Conservation (phyloP, 768 basidiomycete species). For the Chalciporus pseudorubinellus region DNA sequence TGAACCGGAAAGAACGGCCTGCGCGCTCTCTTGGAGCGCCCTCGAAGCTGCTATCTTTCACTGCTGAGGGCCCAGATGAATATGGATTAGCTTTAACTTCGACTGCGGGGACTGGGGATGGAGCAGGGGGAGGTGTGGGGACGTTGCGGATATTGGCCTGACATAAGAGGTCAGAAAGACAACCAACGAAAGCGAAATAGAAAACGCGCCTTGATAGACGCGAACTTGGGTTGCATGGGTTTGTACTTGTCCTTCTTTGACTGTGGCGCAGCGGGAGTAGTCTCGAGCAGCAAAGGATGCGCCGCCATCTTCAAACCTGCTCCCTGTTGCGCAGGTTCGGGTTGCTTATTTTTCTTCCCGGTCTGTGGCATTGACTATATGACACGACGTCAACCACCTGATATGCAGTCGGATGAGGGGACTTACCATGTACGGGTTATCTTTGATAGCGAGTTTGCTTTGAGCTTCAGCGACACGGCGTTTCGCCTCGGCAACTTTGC, state of each 20-base stretch:
- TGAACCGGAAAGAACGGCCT: slow-evolving; percentile 78
- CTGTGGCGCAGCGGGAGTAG: slow-evolving; percentile 49
- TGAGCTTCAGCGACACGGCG: slow-evolving; percentile 81
- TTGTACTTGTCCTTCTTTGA: slow-evolving; percentile 92
- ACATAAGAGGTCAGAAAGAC: neutral
- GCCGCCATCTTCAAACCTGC: slow-evolving; percentile 88
- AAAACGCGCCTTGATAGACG: slow-evolving; percentile 75
- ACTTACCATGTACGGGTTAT: slow-evolving; percentile 86
- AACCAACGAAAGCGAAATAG: neutral
- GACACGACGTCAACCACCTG: slow-evolving; percentile 1
- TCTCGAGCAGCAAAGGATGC: slow-evolving; percentile 80
- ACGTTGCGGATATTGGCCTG: slow-evolving; percentile 77
- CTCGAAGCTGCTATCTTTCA: slow-evolving; percentile 66
- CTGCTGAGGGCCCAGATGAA: slow-evolving; percentile 44
- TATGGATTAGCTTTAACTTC: slow-evolving; percentile 74
- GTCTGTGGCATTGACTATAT: slow-evolving; percentile 51
- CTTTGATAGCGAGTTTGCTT: slow-evolving; percentile 68
- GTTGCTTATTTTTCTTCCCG: slow-evolving; percentile 52
- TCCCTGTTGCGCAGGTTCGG: slow-evolving; percentile 71
- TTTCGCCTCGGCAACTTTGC: slow-evolving; percentile 82
- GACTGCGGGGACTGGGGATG: slow-evolving; percentile 36
- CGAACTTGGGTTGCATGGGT: slow-evolving; percentile 99
- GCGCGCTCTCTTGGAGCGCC: slow-evolving; percentile 69
- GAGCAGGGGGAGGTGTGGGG: slow-evolving; percentile 55
- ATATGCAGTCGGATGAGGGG: neutral